Conservation (phyloP, 805 yeast species). For the Candida ovalis region DNA sequence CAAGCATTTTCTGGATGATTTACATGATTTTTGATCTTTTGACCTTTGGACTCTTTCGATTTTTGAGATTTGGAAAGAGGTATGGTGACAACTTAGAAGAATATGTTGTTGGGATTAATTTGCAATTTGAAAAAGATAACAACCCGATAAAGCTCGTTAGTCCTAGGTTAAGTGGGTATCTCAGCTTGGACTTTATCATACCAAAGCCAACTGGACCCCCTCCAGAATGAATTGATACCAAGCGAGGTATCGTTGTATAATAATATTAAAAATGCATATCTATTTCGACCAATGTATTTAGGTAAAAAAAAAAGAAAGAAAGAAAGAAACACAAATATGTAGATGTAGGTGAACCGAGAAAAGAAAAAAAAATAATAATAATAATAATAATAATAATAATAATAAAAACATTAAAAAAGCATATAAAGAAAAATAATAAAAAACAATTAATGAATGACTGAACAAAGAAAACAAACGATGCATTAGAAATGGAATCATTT, state of each 20-base stretch:
- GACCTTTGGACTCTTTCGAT: slow-evolving; percentile 38
- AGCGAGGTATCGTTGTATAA: not conserved
- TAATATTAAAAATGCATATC: not conserved
- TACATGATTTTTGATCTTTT: slow-evolving; percentile 39
- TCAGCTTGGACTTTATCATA: slow-evolving; percentile 54
- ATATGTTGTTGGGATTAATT: slow-evolving; percentile 35
- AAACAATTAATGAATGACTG: not conserved
- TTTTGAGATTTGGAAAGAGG: slow-evolving; percentile 32
- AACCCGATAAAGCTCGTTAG: slow-evolving; percentile 40
- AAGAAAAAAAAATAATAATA: not conserved
- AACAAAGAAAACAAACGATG: not conserved
- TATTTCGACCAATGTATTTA: not conserved
- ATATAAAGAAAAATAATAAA: not conserved
- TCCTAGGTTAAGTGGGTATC: slow-evolving; percentile 50
- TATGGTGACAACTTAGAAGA: slow-evolving; percentile 39
- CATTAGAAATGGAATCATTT: slow-evolving; percentile 3
- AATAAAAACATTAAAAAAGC: not conserved
- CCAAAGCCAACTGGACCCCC: slow-evolving; percentile 34
- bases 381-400: not conserved
- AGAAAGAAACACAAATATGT: not conserved
- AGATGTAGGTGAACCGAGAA: not conserved
- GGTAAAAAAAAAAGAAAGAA: not conserved
- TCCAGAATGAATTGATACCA: not conserved
- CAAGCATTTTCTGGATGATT: slow-evolving; percentile 36
- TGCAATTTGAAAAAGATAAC: slow-evolving; percentile 13